These are phyloP conservation scores for Sclerotiophoma versabilis DNA, from an alignment of 2,329 filamentous ascomycete species.

Conservation along the genomic window DNA sequence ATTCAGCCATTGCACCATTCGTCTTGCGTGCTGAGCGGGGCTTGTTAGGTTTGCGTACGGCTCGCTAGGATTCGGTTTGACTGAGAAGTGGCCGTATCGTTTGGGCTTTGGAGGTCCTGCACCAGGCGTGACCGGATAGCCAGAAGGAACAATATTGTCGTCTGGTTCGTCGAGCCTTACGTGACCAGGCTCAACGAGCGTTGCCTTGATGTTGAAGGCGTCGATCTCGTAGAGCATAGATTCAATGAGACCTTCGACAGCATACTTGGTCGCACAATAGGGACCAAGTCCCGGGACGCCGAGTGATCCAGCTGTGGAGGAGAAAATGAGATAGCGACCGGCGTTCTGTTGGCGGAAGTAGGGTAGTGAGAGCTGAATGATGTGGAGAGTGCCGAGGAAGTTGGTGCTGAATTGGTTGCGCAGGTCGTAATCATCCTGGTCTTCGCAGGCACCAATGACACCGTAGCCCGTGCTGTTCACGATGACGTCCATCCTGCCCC, in stretches of 20 bases:
- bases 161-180: conserved; percentile 84
- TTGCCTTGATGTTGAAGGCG: conserved; percentile 89
- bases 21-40: conserved; percentile 84
- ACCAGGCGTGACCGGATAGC: conserved; percentile 37
- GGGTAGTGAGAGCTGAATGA: conserved; percentile 85
- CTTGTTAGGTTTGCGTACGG: conserved; percentile 79
- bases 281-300: conserved; percentile 92
- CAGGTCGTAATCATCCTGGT: conserved; percentile 94
- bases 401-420: conserved; percentile 98
- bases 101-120: conserved; percentile 61
- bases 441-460: conserved; percentile 93
- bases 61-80: conserved; percentile 79
- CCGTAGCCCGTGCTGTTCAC: conserved; percentile 93
- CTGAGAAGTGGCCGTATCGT: conserved; percentile 89
- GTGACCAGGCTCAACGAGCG: conserved; percentile 88
- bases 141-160: conserved; percentile 45
- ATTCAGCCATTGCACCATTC: conserved; percentile 93
- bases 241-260: conserved; percentile 93
- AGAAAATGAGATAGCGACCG: conserved; percentile 93
- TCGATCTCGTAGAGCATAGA: conserved; percentile 97
- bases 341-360: conserved; percentile 78
- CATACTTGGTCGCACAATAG: conserved; percentile 97
- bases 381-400: conserved; percentile 93
- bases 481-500: conserved; percentile 85
- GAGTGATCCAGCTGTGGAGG: conserved; percentile 88